phyloP scores from a whole-genome alignment of 805 yeast genomes.

The Saturnispora besseyi region DNA sequence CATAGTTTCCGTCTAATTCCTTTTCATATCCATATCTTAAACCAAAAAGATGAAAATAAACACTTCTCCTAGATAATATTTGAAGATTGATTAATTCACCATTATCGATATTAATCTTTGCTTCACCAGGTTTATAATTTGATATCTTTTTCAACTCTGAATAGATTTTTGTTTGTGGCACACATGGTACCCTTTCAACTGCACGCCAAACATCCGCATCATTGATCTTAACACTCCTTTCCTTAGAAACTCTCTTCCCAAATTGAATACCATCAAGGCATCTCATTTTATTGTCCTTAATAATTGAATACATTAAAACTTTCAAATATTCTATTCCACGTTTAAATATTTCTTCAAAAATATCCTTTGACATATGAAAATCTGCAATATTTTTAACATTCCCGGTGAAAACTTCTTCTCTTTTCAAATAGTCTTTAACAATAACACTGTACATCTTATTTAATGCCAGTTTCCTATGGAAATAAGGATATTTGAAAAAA shows the following conservation, averaged over 20 bases:
- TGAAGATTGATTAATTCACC: not conserved
- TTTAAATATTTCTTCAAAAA: not conserved
- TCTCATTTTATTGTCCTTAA: not conserved
- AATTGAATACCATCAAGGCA: not conserved
- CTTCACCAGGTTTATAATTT: not conserved
- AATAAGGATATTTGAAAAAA: not conserved
- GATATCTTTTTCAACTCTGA: not conserved
- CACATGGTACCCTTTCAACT: not conserved
- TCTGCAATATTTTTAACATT: not conserved
- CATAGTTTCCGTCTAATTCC: not conserved
- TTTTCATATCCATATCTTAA: not conserved
- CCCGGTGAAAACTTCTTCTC: not conserved
- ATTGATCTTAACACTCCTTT: not conserved
- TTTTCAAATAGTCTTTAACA: not conserved
- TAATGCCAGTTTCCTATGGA: not conserved
- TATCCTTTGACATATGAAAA: not conserved
- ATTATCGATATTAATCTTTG: not conserved
- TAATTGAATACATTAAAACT: not conserved
- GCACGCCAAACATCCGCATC: conserved; percentile 1
- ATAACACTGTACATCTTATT: conserved; percentile 1
- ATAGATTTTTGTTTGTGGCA: not conserved
- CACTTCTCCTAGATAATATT: not conserved
- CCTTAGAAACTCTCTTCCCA: not conserved
- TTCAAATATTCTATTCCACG: not conserved
- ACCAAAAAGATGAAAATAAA: not conserved